A percentile compares a stretch with the other conserved stretches of the same genome.
phyloP scores from a whole-genome alignment of 352 stramenopile species.

The Phytophthora pinifolia region DNA sequence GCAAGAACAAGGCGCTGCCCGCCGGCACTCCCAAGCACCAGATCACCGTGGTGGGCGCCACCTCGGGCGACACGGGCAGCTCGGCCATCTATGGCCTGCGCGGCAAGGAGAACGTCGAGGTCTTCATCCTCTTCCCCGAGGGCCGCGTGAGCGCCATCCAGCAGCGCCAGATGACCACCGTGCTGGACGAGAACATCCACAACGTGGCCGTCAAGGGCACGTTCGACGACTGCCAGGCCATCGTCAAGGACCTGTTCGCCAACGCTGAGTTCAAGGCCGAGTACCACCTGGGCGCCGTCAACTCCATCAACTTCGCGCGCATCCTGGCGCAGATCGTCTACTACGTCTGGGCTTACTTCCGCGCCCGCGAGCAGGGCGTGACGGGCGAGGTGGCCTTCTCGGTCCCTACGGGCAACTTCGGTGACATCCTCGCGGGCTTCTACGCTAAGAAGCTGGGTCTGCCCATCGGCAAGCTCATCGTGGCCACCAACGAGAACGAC shows the following conservation, averaged over 20 bases:
- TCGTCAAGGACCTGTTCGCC: conserved; percentile 98
- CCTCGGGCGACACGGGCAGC: conserved; percentile 97
- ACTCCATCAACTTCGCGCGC: conserved; percentile 99
- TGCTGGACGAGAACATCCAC: conserved; percentile 98
- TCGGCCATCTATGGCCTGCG: conserved; percentile 98
- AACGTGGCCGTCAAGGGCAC: conserved; percentile 95
- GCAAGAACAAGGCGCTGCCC: conserved; percentile 77
- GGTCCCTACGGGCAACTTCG: conserved; percentile 99
- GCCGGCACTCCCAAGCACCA: conserved; percentile 55
- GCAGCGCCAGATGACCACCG: conserved; percentile 99
- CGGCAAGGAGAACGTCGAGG: conserved; percentile 97
- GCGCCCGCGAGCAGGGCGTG: conserved; percentile 67
- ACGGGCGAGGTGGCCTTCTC: conserved; percentile 91
- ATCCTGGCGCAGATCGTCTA: conserved; percentile 99
- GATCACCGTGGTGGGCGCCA: conserved; percentile 97
- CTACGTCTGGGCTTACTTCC: conserved; percentile 99
- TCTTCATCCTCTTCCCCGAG: conserved; percentile 98
- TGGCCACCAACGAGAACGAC: conserved; percentile 99
- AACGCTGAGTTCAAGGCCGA: conserved; percentile 92
- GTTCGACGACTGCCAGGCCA: conserved; percentile 99
- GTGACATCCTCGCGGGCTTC: conserved; percentile 98
- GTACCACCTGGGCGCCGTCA: conserved; percentile 96
- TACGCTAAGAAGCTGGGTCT: conserved; percentile 95
- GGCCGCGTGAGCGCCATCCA: conserved; percentile 97
- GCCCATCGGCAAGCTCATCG: conserved; percentile 94